Evolutionary conservation across 441 rosid species (phyloP).

Genomic region (Flueggea neowawraea): DNA sequence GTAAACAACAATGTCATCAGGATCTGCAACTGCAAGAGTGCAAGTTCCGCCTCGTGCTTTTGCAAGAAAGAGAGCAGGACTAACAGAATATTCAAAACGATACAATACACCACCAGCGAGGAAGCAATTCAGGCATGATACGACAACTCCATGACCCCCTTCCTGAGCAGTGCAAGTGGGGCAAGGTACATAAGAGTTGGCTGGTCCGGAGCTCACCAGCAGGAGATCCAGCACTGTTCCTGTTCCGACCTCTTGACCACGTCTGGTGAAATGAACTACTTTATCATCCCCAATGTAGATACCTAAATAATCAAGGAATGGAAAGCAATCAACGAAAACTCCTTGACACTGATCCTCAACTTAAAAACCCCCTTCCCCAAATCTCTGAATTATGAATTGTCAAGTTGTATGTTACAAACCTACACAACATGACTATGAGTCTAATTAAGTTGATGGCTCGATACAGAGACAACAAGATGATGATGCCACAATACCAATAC

Average conservation of each 20-base stretch:
- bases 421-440: too few relatives aligned
- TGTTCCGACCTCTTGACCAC: conserved; percentile 90
- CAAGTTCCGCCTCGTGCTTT: conserved; percentile 96
- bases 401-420: too few relatives aligned
- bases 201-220: conserved; percentile 67
- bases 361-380: too few relatives aligned
- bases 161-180: conserved; percentile 53
- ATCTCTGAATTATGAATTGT: too few relatives aligned
- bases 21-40: conserved; percentile 71
- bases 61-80: conserved; percentile 70
- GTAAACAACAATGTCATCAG: conserved; percentile 43
- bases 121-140: conserved; percentile 85
- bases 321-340: too few relatives aligned
- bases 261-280: conserved; percentile 85
- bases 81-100: conserved; percentile 75
- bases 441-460: too few relatives aligned
- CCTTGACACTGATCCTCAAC: too few relatives aligned
- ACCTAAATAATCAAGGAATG: conserved; percentile 33
- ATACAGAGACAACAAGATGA: too few relatives aligned
- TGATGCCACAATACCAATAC: too few relatives aligned
- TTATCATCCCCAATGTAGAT: conserved; percentile 75
- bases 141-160: conserved; percentile 62
- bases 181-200: conserved; percentile 49
- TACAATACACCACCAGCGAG: conserved; percentile 80
- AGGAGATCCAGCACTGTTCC: conserved; percentile 73